These are phyloP conservation scores for Boletus edulis DNA, from an alignment of 768 basidiomycete genomes.

Conservation along the genomic window DNA sequence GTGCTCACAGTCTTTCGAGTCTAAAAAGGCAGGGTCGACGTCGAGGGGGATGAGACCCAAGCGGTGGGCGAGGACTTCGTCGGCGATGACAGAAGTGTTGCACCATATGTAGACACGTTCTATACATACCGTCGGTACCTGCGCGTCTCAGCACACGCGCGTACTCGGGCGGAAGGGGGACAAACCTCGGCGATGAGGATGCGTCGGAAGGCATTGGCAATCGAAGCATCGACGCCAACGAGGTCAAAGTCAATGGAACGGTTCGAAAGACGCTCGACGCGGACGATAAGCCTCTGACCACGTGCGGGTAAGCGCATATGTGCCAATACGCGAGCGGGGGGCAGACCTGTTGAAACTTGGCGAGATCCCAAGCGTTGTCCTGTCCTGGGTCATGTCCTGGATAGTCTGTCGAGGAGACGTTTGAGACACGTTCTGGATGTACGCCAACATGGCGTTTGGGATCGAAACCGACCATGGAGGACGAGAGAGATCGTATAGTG, in stretches of 20 bases:
- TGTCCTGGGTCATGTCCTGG: conserved; percentile 87
- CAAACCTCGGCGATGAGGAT: conserved; percentile 92
- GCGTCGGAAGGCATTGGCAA: conserved; percentile 91
- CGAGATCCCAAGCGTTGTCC: conserved; percentile 81
- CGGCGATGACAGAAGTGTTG: conserved; percentile 91
- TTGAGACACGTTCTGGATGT: conserved; percentile 64
- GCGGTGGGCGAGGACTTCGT: conserved; percentile 92
- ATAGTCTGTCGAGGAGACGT: conserved; percentile 88
- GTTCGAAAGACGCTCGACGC: conserved; percentile 76
- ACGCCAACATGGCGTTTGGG: conserved; percentile 62
- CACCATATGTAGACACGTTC: conserved; percentile 92
- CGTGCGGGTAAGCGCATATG: conserved; percentile 5
- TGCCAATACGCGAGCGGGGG: not conserved
- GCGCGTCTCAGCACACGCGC: not conserved
- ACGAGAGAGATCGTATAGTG: not conserved
- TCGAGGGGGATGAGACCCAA: conserved; percentile 88
- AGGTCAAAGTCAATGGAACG: conserved; percentile 92
- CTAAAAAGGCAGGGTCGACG: conserved; percentile 74
- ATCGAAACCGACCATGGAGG: conserved; percentile 28
- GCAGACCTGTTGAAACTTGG: conserved; percentile 72
- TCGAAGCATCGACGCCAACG: conserved; percentile 91
- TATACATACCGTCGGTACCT: conserved; percentile 91
- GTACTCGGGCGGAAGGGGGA: not conserved
- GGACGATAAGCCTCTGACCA: conserved; percentile 64
- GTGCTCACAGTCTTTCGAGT: conserved; percentile 45